Percentiles rank a stretch among this genome's conserved stretches.
phyloP scores from a whole-genome alignment of 2,329 filamentous ascomycete genomes.

The Salinomyces thailandicus region DNA sequence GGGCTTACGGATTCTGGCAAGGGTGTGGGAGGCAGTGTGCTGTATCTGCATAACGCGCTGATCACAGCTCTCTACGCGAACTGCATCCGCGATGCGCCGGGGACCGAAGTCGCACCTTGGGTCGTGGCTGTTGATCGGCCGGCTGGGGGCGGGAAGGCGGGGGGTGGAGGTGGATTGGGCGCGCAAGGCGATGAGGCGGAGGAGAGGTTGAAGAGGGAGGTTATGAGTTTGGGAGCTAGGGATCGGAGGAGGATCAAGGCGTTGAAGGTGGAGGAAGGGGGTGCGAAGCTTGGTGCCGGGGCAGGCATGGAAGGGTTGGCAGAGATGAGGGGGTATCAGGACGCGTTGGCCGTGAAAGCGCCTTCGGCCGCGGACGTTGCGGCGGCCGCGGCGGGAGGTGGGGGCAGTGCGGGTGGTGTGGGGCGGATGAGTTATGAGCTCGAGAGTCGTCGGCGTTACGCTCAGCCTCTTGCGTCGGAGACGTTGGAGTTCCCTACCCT shows the following conservation, averaged over 20 bases:
- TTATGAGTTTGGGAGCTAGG: conserved; percentile 51
- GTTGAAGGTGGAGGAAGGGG: conserved; percentile 17
- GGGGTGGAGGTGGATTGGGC: conserved; percentile 30
- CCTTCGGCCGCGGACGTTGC: conserved; percentile 9
- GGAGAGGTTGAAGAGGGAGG: conserved; percentile 52
- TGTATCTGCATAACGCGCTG: conserved; percentile 52
- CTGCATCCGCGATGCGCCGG: conserved; percentile 48
- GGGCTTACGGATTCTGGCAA: too few species aligned
- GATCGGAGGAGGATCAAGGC: conserved; percentile 44
- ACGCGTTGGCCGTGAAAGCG: conserved; percentile 20
- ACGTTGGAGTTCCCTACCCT: conserved; percentile 53
- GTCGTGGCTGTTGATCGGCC: conserved; percentile 64
- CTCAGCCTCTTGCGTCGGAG: conserved; percentile 50
- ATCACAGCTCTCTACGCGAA: conserved; percentile 51
- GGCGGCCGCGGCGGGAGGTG: conserved; percentile 12
- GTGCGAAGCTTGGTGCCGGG: conserved; percentile 7
- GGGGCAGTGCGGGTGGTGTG: conserved; percentile 14
- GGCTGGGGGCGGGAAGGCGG: conserved; percentile 53
- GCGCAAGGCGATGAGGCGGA: conserved; percentile 50
- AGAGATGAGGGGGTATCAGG: conserved; percentile 18
- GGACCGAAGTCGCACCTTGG: conserved; percentile 50
- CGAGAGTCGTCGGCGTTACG: conserved; percentile 55
- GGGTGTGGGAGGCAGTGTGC: too few species aligned
- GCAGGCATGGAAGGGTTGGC: conserved; percentile 14
- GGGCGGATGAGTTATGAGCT: conserved; percentile 47